Evolutionary conservation across 208 protist species (phyloP).

Genomic region (Leishmania mexicana): DNA sequence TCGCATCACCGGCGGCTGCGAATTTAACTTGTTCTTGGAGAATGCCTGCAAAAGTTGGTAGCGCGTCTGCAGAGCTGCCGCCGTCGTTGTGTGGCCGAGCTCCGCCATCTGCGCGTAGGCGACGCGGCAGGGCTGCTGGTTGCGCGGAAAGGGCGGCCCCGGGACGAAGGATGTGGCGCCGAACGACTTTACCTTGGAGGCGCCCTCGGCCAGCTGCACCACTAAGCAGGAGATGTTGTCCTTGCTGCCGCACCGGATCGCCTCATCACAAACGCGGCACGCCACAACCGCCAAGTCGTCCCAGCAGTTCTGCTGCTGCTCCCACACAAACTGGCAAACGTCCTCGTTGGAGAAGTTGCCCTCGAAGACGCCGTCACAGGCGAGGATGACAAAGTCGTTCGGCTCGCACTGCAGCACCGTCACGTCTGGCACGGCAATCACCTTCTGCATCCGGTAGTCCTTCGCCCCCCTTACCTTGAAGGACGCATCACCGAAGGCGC

Average conservation of each 20-base stretch:
- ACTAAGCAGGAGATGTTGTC: conserved; percentile 93
- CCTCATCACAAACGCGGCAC: conserved; percentile 85
- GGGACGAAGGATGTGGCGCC: conserved; percentile 72
- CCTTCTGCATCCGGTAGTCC: conserved; percentile 83
- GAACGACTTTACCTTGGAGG: conserved; percentile 52
- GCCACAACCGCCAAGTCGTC: conserved; percentile 81
- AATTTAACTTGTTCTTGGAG: conserved; percentile 58
- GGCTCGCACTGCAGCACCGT: conserved; percentile 57
- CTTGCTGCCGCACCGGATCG: conserved; percentile 88
- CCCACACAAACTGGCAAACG: conserved; percentile 76
- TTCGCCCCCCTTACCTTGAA: conserved; percentile 83
- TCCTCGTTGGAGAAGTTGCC: conserved; percentile 87
- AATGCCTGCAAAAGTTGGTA: conserved; percentile 79
- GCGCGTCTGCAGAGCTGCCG: conserved; percentile 61
- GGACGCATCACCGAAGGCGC: conserved; percentile 92
- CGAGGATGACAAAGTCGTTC: conserved; percentile 86
- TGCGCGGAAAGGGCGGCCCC: conserved; percentile 75
- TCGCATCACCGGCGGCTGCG: conserved; percentile 64
- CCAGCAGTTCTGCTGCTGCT: conserved; percentile 58
- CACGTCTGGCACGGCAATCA: conserved; percentile 88
- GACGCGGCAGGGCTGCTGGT: conserved; percentile 66
- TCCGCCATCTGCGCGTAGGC: conserved; percentile 81
- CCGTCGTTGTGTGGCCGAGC: conserved; percentile 45
- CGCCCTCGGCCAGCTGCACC: conserved; percentile 67
- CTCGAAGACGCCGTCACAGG: conserved; percentile 93